Evolutionary conservation across 192 early-diverging fungal genomes (phyloP), one percentile per base, ranked within the genome.

Genomic region (Coemansia javaensis): DNA sequence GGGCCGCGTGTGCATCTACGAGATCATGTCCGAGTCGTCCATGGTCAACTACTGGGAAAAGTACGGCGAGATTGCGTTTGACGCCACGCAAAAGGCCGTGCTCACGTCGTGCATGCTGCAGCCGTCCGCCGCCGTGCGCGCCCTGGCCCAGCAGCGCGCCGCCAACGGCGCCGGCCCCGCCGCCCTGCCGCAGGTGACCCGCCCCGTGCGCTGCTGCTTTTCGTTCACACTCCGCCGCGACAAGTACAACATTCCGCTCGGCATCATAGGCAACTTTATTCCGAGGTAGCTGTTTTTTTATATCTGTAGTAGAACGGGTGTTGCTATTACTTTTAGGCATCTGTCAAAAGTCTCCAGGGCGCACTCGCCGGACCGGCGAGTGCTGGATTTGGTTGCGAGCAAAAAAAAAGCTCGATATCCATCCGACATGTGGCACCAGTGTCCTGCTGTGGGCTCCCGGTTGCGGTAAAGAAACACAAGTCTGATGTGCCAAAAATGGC

Each of bases 21-120:
- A 87, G 63, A 51, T 91, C 35, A 92, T 97, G 90, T 82, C 84
- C 6, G 94, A 97, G 63, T 87, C 90, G 53, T 89, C 84, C 18
- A 89, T 90, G 5, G 92, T 97, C 28, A 97, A 97, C 79, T 97
- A 97, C 59, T 97, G 91, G 92, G 92, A 95, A 69, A 97, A 94
- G 78, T 97, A 97, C 55, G 92, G 94, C 18, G 93, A 93, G 44
- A 95, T 97, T 59, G 92, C 94, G 2, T 97, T 97, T 66, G 92
- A 97, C 73, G 85, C 90, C 9, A 85, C 86, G 5, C 94, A 97
- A 69, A 97, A 97, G 63, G 94, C 94, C 0, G 93, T 97, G 3
- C 64, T 97, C 53, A 97, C 94, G 10, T 89, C 88, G 8, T 97
- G 94, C 41, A 73, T 97, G 39, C 69, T 97, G 53, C 63, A 74